Conservation (phyloP, 1,284 basidiomycete species). For the Puccinia novopanici region DNA sequence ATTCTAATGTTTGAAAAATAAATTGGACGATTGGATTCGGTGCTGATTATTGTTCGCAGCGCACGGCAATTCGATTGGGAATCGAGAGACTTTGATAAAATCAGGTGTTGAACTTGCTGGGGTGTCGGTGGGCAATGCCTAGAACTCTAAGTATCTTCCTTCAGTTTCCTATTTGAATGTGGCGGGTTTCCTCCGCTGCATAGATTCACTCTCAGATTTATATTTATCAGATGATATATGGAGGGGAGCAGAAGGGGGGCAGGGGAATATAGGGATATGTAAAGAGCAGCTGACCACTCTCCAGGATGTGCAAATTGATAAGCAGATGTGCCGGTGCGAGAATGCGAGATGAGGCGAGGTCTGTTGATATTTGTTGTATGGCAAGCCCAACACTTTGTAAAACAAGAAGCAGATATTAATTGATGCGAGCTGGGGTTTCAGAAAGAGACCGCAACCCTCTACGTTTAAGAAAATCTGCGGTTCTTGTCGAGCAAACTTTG, state of each 20-base stretch:
- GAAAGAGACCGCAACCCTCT: background rate
- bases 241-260: background rate
- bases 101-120: background rate
- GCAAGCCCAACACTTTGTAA: no score
- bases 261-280: no score
- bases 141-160: background rate
- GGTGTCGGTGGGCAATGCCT: no score
- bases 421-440: background rate
- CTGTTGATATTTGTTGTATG: background rate
- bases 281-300: conserved; percentile 5
- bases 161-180: background rate
- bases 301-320: conserved; percentile 25
- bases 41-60: background rate
- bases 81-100: background rate
- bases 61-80: background rate
- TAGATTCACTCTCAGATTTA: background rate
- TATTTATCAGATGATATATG: no score
- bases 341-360: conserved; percentile 1
- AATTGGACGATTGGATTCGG: background rate
- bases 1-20: background rate
- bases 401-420: background rate
- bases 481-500: conserved; percentile 8
- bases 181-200: background rate
- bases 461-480: background rate
- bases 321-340: conserved; percentile 5